phyloP scores from a whole-genome alignment of 2,329 filamentous ascomycete species.

The Blastomyces percursus region DNA sequence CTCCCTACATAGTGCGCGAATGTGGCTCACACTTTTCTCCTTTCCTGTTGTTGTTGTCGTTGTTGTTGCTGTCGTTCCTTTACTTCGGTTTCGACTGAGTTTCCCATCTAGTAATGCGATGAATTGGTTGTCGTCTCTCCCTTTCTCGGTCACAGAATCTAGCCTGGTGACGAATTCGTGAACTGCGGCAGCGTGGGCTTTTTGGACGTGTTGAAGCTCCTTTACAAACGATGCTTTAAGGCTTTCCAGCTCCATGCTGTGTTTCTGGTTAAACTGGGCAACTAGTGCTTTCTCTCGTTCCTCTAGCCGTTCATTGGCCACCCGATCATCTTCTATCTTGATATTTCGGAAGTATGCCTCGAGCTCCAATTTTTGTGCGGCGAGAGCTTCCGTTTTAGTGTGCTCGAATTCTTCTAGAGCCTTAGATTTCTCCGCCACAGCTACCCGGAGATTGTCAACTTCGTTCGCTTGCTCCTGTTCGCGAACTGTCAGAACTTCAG shows the following conservation, averaged over 20 bases:
- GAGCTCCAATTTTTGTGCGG: neutral
- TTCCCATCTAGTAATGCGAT: neutral
- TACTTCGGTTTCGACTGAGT: neutral
- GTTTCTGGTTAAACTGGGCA: neutral
- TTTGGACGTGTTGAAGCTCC: constrained; percentile 2
- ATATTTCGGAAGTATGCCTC: neutral
- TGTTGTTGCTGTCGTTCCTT: neutral
- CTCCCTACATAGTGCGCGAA: neutral
- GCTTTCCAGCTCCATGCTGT: neutral
- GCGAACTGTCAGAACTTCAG: neutral
- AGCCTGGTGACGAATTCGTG: constrained; percentile 1
- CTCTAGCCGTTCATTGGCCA: neutral
- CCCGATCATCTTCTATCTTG: neutral
- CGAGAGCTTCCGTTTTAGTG: neutral
- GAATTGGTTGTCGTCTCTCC: neutral
- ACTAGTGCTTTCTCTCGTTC: neutral
- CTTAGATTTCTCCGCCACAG: neutral
- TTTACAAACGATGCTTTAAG: neutral
- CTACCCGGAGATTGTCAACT: neutral
- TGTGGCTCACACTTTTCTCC: neutral
- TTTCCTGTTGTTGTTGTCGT: neutral
- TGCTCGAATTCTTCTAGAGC: neutral
- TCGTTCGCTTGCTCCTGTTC: neutral
- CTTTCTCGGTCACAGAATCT: neutral
- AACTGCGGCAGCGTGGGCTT: constrained; percentile 1